Percentiles rank a stretch among this genome's conserved stretches.
Evolutionary conservation across 2,329 filamentous ascomycete genomes (phyloP).

Genomic region (Fusarium sp.): DNA sequence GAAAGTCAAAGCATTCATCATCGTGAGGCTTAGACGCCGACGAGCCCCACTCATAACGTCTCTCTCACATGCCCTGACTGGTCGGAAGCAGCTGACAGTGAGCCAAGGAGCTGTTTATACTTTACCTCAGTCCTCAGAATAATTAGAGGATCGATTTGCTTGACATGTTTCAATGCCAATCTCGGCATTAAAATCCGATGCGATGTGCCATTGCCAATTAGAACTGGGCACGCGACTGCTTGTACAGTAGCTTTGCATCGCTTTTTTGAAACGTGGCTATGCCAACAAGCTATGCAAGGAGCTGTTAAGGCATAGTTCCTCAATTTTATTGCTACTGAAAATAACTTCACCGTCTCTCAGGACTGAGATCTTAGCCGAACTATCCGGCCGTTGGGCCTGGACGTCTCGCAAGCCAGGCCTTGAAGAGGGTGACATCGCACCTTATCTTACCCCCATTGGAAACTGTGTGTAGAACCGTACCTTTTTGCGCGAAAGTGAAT

Average conservation of each 20-base stretch:
- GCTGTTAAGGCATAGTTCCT: too few species aligned
- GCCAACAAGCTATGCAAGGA: too few species aligned
- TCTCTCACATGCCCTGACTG: background rate
- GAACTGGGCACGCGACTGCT: background rate
- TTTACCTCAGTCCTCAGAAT: too few species aligned
- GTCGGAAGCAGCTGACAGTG: rapidly evolving
- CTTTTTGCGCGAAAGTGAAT: too few species aligned
- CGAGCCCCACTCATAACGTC: background rate
- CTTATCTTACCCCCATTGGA: too few species aligned
- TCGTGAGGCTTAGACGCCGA: background rate
- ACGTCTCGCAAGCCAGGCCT: too few species aligned
- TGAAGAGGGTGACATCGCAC: too few species aligned
- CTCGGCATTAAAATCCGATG: background rate
- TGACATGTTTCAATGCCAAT: background rate
- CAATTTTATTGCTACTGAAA: background rate
- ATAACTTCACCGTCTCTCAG: too few species aligned
- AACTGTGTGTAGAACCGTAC: too few species aligned
- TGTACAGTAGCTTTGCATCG: too few species aligned
- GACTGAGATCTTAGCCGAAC: background rate
- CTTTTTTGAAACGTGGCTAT: background rate
- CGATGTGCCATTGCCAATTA: background rate
- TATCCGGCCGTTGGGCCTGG: too few species aligned
- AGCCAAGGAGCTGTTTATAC: background rate
- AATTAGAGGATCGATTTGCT: too few species aligned
- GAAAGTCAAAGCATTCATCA: background rate